Conservation (phyloP, 805 yeast genomes). For the Millerozyma miso region DNA sequence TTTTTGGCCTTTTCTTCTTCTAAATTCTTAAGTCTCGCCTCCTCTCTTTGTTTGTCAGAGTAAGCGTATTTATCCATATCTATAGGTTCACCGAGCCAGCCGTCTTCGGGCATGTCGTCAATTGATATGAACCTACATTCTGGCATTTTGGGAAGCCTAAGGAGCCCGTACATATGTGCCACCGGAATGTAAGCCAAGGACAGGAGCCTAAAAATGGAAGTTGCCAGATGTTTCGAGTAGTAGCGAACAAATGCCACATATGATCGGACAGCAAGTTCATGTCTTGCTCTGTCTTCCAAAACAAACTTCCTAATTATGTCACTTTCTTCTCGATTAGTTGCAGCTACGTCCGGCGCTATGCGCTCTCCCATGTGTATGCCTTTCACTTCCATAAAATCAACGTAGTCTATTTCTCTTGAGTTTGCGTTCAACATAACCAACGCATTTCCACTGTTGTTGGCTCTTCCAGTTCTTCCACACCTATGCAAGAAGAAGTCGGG, state of each 20-base stretch:
- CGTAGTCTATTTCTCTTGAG: slow-evolving; percentile 71
- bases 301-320: slow-evolving; percentile 47
- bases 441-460: slow-evolving; percentile 79
- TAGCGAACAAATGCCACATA: slow-evolving; percentile 80
- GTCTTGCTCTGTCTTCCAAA: slow-evolving; percentile 69
- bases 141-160: slow-evolving; percentile 92
- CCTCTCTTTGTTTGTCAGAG: slow-evolving; percentile 61
- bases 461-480: slow-evolving; percentile 94
- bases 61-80: slow-evolving; percentile 69
- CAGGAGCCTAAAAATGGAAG: slow-evolving; percentile 77
- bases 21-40: slow-evolving; percentile 53
- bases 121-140: slow-evolving; percentile 55
- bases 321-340: slow-evolving; percentile 25
- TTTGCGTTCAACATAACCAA: slow-evolving; percentile 68
- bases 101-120: slow-evolving; percentile 58
- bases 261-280: slow-evolving; percentile 74
- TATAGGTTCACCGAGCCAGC: slow-evolving; percentile 64
- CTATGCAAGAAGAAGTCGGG: slow-evolving; percentile 90
- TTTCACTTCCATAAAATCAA: slow-evolving; percentile 75
- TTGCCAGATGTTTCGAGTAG: slow-evolving; percentile 83
- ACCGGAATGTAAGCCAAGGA: slow-evolving; percentile 66
- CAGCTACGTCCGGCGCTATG: slow-evolving; percentile 16
- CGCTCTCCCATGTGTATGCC: slow-evolving; percentile 47
- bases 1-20: slow-evolving; percentile 40
- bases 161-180: slow-evolving; percentile 73